Conservation (phyloP, 2,329 filamentous ascomycete species). For the Sporothrix curviconia region DNA sequence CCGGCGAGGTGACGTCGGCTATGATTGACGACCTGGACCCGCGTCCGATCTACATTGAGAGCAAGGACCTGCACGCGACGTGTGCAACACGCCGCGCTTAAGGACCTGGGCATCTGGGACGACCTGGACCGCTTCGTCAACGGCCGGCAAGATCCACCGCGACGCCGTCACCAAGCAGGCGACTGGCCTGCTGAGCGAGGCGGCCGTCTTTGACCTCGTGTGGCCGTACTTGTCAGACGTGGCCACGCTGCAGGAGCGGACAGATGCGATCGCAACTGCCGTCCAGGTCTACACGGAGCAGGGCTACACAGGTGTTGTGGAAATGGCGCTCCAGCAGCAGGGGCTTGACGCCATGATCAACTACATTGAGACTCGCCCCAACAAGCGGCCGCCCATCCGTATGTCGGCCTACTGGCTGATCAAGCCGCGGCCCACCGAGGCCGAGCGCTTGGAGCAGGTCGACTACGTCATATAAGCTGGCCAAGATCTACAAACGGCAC, state of each 20-base stretch:
- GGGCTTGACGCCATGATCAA: constrained; percentile 44
- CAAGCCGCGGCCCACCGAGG: constrained; percentile 37
- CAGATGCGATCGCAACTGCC: constrained; percentile 38
- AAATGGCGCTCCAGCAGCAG: constrained; percentile 55
- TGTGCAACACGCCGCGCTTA: constrained; percentile 47
- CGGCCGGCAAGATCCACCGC: constrained; percentile 46
- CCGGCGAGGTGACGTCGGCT: constrained; percentile 40
- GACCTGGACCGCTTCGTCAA: constrained; percentile 33
- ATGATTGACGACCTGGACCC: constrained; percentile 46
- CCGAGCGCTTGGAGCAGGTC: constrained; percentile 42
- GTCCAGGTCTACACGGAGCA: constrained; percentile 42
- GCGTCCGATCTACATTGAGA: constrained; percentile 47
- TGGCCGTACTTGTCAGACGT: constrained; percentile 48
- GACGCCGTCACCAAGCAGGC: constrained; percentile 37
- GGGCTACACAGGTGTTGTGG: constrained; percentile 49
- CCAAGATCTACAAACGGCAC: constrained; percentile 29
- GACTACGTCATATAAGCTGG: constrained; percentile 44
- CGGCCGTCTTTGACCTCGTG: constrained; percentile 46
- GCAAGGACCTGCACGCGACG: constrained; percentile 50
- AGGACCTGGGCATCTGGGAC: constrained; percentile 41
- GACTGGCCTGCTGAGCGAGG: constrained; percentile 47
- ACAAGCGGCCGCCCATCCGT: constrained; percentile 33
- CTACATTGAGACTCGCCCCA: constrained; percentile 23
- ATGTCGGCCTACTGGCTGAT: constrained; percentile 53
- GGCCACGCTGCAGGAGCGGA: constrained; percentile 42